phyloP scores from a whole-genome alignment of 805 yeast species.

The Candida montana region DNA sequence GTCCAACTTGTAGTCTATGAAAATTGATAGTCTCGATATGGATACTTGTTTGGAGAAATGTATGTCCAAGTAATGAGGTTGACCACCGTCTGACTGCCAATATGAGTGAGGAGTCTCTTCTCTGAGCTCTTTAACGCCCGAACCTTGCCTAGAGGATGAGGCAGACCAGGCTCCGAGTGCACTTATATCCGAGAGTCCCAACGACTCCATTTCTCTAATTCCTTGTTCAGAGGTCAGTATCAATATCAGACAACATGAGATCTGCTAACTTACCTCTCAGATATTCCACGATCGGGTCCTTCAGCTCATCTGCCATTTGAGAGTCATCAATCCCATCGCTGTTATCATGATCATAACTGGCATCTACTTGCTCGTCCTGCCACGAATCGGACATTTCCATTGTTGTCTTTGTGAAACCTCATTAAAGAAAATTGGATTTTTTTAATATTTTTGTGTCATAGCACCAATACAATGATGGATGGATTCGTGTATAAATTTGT shows the following conservation, averaged over 20 bases:
- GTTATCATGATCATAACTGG: conserved; percentile 1
- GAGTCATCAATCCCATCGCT: conserved; percentile 4
- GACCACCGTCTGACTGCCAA: conserved; percentile 95
- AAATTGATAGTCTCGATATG: conserved; percentile 63
- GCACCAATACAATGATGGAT: too few relatives aligned
- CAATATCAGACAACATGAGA: too few relatives aligned
- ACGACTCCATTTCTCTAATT: conserved; percentile 47
- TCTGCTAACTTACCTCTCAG: conserved; percentile 15
- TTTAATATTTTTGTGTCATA: too few relatives aligned
- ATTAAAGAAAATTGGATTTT: too few relatives aligned
- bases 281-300: conserved; percentile 13
- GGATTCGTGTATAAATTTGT: too few relatives aligned
- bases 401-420: too few relatives aligned
- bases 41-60: conserved; percentile 76
- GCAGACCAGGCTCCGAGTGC: conserved; percentile 80
- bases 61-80: conserved; percentile 78
- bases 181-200: conserved; percentile 69
- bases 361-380: conserved; percentile 24
- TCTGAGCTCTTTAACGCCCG: conserved; percentile 64
- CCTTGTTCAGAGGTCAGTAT: conserved; percentile 29
- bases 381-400: conserved; percentile 25
- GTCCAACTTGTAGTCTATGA: conserved; percentile 64
- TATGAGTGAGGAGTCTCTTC: conserved; percentile 66
- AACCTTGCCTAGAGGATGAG: conserved; percentile 69
- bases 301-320: conserved; percentile 7